phyloP scores from a whole-genome alignment of 345 rosid genomes.

The Rubroshorea leprosula region DNA sequence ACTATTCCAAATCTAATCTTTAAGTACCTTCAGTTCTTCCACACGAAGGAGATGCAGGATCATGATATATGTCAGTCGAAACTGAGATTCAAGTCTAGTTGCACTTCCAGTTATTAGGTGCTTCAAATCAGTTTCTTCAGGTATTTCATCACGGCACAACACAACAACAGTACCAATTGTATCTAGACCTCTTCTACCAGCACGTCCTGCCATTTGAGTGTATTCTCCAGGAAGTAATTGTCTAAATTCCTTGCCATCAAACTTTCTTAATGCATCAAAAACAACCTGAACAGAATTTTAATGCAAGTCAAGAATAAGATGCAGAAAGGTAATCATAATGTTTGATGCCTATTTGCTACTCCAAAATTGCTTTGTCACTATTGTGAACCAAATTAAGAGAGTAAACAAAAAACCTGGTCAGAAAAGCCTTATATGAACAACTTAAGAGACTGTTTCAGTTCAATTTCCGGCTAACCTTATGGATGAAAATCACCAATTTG shows the following conservation, averaged over 20 bases:
- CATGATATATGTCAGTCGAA: conserved; percentile 94
- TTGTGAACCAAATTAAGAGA: neutral
- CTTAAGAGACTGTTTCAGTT: too few species aligned
- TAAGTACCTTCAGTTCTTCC: conserved; percentile 89
- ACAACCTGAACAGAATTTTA: conserved; percentile 54
- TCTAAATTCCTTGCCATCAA: conserved; percentile 90
- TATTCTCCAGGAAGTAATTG: conserved; percentile 90
- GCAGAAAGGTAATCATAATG: neutral
- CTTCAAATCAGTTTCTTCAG: conserved; percentile 61
- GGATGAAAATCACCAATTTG: too few species aligned
- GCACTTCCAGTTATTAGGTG: conserved; percentile 70
- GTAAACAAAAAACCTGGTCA: neutral
- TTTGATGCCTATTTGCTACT: neutral
- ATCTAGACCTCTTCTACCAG: conserved; percentile 98
- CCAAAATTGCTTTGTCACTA: too few species aligned
- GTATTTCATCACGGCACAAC: conserved; percentile 95
- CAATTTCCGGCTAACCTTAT: too few species aligned
- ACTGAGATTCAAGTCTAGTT: conserved; percentile 84
- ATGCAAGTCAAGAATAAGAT: conserved; percentile 16
- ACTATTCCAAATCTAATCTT: conserved; percentile 9
- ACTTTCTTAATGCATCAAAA: conserved; percentile 87
- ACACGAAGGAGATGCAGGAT: conserved; percentile 96
- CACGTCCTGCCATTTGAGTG: conserved; percentile 99
- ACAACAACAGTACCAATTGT: conserved; percentile 87
- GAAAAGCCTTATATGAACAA: neutral